Evolutionary conservation across 2,329 filamentous ascomycete genomes (phyloP).

Genomic region (Malbranchea cinnamomea): DNA sequence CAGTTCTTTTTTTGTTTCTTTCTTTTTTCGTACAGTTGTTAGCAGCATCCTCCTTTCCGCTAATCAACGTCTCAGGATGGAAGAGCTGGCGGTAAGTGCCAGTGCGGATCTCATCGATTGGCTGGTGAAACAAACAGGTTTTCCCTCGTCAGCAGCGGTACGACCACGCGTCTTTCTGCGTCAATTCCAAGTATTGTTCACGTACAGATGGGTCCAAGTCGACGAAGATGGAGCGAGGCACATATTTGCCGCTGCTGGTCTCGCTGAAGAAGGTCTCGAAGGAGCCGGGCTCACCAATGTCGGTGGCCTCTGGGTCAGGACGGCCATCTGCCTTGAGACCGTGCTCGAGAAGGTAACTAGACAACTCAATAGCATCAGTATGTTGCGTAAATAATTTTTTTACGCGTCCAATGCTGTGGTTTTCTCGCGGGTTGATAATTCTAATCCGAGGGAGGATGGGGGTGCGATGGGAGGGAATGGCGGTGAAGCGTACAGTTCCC

Average conservation of each 20-base stretch:
- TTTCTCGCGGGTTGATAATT: constrained; percentile 2
- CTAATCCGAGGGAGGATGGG: constrained; percentile 1
- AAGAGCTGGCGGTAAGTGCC: constrained; percentile 48
- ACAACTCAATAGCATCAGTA: constrained; percentile 1
- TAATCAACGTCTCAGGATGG: constrained; percentile 51
- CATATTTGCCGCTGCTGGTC: constrained; percentile 49
- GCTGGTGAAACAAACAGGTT: constrained; percentile 30
- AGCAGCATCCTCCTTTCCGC: constrained; percentile 53
- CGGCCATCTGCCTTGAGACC: constrained; percentile 46
- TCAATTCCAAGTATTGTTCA: constrained; percentile 4
- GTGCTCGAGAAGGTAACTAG: constrained; percentile 51
- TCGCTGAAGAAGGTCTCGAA: constrained; percentile 55
- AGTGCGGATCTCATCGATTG: constrained; percentile 52
- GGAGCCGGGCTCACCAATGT: constrained; percentile 39
- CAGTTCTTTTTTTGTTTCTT: not conserved
- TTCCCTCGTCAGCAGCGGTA: constrained; percentile 8
- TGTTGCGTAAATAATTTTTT: constrained; percentile 1
- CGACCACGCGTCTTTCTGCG: constrained; percentile 1
- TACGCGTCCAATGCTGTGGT: not conserved
- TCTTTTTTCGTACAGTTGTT: constrained; percentile 43
- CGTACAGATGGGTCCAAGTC: constrained; percentile 49
- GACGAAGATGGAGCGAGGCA: constrained; percentile 52
- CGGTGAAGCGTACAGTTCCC: constrained; percentile 46
- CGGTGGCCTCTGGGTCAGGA: constrained; percentile 39
- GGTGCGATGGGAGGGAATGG: constrained; percentile 10